phyloP scores from a whole-genome alignment of 2,329 filamentous ascomycete genomes.

The Escovopsis weberi region DNA sequence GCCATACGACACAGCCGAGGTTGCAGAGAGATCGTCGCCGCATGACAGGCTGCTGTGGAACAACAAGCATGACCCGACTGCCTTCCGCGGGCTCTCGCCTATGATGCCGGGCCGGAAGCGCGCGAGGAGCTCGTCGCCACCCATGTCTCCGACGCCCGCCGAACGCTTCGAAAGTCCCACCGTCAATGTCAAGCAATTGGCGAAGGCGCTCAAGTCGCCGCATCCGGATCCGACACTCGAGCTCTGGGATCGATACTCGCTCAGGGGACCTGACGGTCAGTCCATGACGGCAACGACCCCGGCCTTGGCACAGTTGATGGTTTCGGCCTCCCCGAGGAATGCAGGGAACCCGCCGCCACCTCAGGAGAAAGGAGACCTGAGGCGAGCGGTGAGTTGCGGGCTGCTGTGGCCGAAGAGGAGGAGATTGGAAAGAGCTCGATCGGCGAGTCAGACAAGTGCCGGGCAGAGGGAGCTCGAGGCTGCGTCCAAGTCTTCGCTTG shows the following conservation, averaged over 20 bases:
- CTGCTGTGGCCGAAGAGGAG: constrained; percentile 58
- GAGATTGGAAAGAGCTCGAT: constrained; percentile 37
- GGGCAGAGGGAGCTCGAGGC: constrained; percentile 29
- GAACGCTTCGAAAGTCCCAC: constrained; percentile 29
- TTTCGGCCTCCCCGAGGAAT: constrained; percentile 56
- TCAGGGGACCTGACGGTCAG: constrained; percentile 27
- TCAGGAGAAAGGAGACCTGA: constrained; percentile 31
- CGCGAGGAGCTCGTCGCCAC: constrained; percentile 61
- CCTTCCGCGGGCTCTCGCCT: constrained; percentile 29
- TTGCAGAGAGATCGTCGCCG: constrained; percentile 37
- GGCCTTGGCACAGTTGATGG: constrained; percentile 48
- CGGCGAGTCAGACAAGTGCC: constrained; percentile 17
- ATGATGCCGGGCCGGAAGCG: constrained; percentile 46
- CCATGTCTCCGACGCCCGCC: constrained; percentile 48
- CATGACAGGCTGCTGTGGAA: constrained; percentile 50
- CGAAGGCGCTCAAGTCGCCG: constrained; percentile 47
- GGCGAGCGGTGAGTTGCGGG: constrained; percentile 55
- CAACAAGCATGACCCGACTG: constrained; percentile 28
- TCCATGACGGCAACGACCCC: constrained; percentile 34
- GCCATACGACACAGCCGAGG: constrained; percentile 25
- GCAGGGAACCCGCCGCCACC: constrained; percentile 27
- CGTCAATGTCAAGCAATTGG: constrained; percentile 44
- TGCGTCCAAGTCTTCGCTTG: constrained; percentile 40
- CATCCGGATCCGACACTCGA: constrained; percentile 60
- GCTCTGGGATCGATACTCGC: constrained; percentile 62